Base-by-base conservation (phyloP, 805 yeast genomes). In the Metschnikowia proteae region DNA sequence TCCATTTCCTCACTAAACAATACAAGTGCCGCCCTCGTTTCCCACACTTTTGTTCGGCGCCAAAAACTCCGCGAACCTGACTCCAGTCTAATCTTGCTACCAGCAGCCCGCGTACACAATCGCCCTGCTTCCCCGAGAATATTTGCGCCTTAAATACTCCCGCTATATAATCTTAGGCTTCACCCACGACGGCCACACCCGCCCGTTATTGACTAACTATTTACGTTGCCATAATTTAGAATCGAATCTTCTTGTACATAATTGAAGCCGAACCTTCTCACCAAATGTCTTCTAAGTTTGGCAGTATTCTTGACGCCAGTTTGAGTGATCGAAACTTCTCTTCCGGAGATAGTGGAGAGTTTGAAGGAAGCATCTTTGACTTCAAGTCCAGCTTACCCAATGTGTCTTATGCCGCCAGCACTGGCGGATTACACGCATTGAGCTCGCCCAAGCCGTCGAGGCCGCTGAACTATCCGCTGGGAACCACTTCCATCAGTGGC, bases 401-500 rank as follows among this genome's bases (percentile, higher is more conserved):
- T 30, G 59, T 53, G 31, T 53, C 57, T 33, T 58, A 54, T 39
- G 60, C 60, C 6, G 52, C 59, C 45, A 60, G 60, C 31, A 55
- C 58, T 9, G 60, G 58, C 22, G 63, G 65, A 1, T 60, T 58
- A 5, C 60, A 57, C 27, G 53, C 57, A 6, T 58, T 53, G 33
- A 47, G 50, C 5, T 55, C 48, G 23, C 49, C 44, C 11, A 52
- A 42, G 17, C 58, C 44, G 37, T 57, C 49, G 40, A 54, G 45
- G 42, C 38, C 56, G 6, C 64, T 55, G 38, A 60, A 66, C 3
- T 51, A 67, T 23, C 67, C 68, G 38, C 78, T 82, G 56, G 84
- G 82, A 2, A 74, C 87, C 6, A 84, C 86, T 6, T 80, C 86
- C 2, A 78, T 83, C 33, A 75, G 81, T 46, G 83, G 82, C 13